Conservation (phyloP, 78 protist genomes). For the Polysphondylium violaceum region DNA sequence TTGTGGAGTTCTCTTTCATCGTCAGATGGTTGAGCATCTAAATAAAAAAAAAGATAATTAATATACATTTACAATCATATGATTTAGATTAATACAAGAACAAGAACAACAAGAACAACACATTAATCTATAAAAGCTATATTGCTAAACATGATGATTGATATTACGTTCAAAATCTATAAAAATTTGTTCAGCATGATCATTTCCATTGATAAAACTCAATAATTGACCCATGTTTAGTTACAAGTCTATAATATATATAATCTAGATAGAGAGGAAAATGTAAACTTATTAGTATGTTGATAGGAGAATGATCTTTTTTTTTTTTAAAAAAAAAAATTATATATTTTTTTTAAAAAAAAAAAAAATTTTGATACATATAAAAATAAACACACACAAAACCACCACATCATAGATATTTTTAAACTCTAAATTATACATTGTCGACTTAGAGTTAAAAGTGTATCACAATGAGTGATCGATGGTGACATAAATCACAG, state of each 20-base stretch:
- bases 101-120: neutral
- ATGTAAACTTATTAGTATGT: too few relatives aligned
- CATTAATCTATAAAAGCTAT: neutral
- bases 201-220: slow-evolving; percentile 65
- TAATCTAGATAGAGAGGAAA: too few relatives aligned
- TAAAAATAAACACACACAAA: too few relatives aligned
- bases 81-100: neutral
- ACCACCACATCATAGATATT: too few relatives aligned
- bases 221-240: slow-evolving; percentile 68
- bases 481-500: too few relatives aligned
- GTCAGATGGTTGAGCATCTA: slow-evolving; percentile 82
- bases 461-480: too few relatives aligned
- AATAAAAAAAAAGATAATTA: neutral
- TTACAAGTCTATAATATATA: neutral
- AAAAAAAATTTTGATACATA: neutral
- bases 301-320: neutral
- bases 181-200: slow-evolving; percentile 79
- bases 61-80: neutral
- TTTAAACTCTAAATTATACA: too few relatives aligned
- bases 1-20: slow-evolving; percentile 83
- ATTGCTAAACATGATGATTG: neutral
- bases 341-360: neutral
- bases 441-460: too few relatives aligned
- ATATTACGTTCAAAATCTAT: slow-evolving; percentile 74
- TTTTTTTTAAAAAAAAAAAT: slow-evolving; percentile 1